Percentiles rank a stretch among this genome's conserved stretches.
Conservation (phyloP, 192 early-diverging fungal species). For the Umbelopsis sp. region DNA sequence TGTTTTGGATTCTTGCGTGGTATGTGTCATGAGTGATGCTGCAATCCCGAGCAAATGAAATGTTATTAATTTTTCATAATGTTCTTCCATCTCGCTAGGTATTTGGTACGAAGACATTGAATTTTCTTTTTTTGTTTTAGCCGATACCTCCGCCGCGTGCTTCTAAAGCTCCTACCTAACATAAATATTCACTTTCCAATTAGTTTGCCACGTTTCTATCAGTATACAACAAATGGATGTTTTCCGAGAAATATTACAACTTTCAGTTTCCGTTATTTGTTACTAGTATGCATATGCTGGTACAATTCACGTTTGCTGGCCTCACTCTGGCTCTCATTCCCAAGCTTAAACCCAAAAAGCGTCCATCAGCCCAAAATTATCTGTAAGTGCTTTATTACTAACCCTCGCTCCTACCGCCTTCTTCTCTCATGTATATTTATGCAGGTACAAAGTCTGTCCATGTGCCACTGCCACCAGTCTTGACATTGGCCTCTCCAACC, state of each 20-base stretch:
- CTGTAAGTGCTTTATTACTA: constrained; percentile 31
- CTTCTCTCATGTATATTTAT: neutral
- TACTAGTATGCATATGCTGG: constrained; percentile 80
- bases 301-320: constrained; percentile 71
- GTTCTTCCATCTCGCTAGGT: neutral
- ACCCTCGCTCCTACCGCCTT: neutral
- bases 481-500: constrained; percentile 91
- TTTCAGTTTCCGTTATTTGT: constrained; percentile 90
- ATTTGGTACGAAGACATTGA: neutral
- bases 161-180: neutral
- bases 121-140: neutral
- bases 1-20: constrained; percentile 17
- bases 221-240: constrained; percentile 95
- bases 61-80: neutral
- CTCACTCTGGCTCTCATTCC: constrained; percentile 63
- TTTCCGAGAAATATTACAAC: constrained; percentile 77
- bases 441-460: constrained; percentile 73
- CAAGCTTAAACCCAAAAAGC: constrained; percentile 55
- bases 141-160: neutral
- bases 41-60: neutral
- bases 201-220: constrained; percentile 70
- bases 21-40: neutral
- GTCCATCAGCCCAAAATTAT: constrained; percentile 55
- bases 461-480: constrained; percentile 87
- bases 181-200: neutral